Base-by-base conservation (phyloP, 2,329 filamentous ascomycete genomes). In the Stachybotrys chartarum region DNA sequence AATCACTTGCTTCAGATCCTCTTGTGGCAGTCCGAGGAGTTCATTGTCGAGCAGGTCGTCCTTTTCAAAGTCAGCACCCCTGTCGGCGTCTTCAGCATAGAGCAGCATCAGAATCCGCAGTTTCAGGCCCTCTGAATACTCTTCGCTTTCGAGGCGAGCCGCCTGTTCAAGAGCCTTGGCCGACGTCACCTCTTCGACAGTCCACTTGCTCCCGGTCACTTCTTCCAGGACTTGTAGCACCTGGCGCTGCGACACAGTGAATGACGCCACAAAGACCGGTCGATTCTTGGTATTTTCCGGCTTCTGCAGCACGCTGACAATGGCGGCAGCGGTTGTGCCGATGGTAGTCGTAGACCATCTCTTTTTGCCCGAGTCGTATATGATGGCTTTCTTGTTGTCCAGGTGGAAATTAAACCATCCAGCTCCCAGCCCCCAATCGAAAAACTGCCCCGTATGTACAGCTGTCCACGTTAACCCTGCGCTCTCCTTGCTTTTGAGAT, bases 401-500 rank as follows among this genome's bases (percentile, higher is more conserved):
- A 75, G 57, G 52, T 78, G 69, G 57, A 79, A 73, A 55, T 18
- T 44, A 11, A 49, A 30, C 39, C 32, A 42, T 3, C 24, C 31
- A 53, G 12, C 31, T 7, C 39, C n/a, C 5, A 35, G 8, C 3
- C 35, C 61, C 77, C 75, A 80, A 62, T 83, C 80, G 61, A 83
- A 80, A 63, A 83, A 78, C 3, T 72, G 70, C 0, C 79, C 78
- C 5, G 71, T 74, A 4, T 78, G 72, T 7, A 84, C 65, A 14
- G 67, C 75, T 1, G 76, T 81, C 79, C 80, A 84, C 55, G 68
- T 73, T 58, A 84, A 73, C 0, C 63, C 63, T 1, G 45, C 44
- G 24, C 63, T 59, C 56, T 77, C 58, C 30, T 59, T 55, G 17
- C 46, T 32, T n/a, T 47, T 45, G 18, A 59, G 56, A 59, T 75